Conservation (phyloP, 768 basidiomycete genomes). For the Amyloporia xantha region DNA sequence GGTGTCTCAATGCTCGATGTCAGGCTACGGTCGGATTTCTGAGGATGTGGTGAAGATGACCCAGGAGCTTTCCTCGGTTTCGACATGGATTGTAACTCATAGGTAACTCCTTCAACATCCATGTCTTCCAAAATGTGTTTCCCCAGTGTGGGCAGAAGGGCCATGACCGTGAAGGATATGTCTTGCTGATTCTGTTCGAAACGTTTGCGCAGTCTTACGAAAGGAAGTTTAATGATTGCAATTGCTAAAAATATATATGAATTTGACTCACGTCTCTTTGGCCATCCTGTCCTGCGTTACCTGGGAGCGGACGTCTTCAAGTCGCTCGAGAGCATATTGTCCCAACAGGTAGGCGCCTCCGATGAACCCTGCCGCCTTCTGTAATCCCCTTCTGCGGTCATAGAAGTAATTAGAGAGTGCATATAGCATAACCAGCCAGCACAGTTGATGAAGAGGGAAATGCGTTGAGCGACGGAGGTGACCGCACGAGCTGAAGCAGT, state of each 20-base stretch:
- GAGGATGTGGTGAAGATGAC: conserved; percentile 12
- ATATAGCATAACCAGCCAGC: too few relatives aligned
- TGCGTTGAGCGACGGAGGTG: too few relatives aligned
- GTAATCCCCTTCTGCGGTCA: conserved; percentile 39
- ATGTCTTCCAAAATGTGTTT: conserved; percentile 61
- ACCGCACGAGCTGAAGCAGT: too few relatives aligned
- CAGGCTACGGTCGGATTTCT: conserved; percentile 24
- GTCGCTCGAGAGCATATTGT: conserved; percentile 50
- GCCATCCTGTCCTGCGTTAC: conserved; percentile 56
- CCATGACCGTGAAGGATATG: conserved; percentile 67
- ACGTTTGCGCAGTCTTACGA: conserved; percentile 54
- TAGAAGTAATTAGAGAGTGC: conserved; percentile 41
- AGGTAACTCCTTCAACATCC: conserved; percentile 69
- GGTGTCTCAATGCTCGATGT: conserved; percentile 32
- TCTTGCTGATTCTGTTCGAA: conserved; percentile 77
- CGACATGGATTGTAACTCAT: conserved; percentile 43
- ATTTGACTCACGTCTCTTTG: conserved; percentile 54
- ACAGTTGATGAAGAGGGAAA: too few relatives aligned
- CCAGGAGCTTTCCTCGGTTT: conserved; percentile 22
- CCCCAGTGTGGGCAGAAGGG: conserved; percentile 60
- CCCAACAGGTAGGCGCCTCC: conserved; percentile 61
- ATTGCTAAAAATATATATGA: not conserved
- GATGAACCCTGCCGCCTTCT: conserved; percentile 43
- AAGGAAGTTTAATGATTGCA: not conserved
- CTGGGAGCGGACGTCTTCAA: conserved; percentile 61